These are phyloP conservation scores for Sarcomyxa edulis DNA, from an alignment of 768 basidiomycete genomes.

Conservation along the genomic window DNA sequence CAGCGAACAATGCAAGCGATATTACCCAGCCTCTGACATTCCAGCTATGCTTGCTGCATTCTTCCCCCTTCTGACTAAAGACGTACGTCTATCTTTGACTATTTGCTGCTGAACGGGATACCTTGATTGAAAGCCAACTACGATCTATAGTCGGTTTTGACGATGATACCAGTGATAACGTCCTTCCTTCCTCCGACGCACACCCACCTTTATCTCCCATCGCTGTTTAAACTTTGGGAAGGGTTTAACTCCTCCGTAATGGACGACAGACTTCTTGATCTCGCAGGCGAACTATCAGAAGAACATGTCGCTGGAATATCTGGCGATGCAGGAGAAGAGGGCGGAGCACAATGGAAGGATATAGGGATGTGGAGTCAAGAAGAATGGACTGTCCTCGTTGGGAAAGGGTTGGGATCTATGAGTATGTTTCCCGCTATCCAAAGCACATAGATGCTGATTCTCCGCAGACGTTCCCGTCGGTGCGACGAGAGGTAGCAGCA, in stretches of 20 bases:
- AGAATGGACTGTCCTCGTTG: conserved; percentile 80
- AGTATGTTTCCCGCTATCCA: conserved; percentile 35
- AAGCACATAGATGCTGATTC: neutral
- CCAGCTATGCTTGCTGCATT: conserved; percentile 67
- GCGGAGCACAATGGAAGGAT: conserved; percentile 65
- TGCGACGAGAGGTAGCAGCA: conserved; percentile 53
- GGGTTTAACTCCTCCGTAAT: conserved; percentile 69
- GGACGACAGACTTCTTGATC: conserved; percentile 71
- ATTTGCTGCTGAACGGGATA: neutral
- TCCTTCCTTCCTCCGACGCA: conserved; percentile 73
- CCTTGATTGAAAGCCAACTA: conserved; percentile 7
- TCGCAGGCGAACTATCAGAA: conserved; percentile 65
- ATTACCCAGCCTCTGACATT: conserved; percentile 62
- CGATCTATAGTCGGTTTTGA: conserved; percentile 49
- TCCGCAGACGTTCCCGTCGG: conserved; percentile 67
- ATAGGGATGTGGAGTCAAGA: conserved; percentile 86
- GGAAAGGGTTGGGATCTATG: conserved; percentile 79
- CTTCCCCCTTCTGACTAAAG: conserved; percentile 63
- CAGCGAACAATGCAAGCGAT: conserved; percentile 68
- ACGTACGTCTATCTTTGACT: conserved; percentile 38
- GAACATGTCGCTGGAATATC: conserved; percentile 59
- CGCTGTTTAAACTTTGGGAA: conserved; percentile 73
- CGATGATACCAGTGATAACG: conserved; percentile 70
- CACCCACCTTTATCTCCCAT: conserved; percentile 62
- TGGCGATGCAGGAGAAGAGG: conserved; percentile 49